A percentile compares a stretch with the other conserved stretches of the same genome.
These are phyloP conservation scores for Herpotrichia juniperi DNA, from an alignment of 2,329 filamentous ascomycete genomes.

Conservation along the genomic window DNA sequence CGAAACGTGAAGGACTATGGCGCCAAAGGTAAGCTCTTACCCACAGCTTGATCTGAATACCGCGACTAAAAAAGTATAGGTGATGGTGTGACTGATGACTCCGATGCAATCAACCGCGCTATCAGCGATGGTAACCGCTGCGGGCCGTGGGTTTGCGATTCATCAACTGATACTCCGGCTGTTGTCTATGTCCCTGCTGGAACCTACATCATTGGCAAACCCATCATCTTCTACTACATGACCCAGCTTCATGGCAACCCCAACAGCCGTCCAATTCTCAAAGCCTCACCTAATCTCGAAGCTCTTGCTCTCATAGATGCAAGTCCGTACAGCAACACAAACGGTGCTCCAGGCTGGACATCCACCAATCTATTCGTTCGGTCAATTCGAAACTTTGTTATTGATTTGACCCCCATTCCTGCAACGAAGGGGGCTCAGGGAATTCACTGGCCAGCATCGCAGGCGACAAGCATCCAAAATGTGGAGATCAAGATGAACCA, in stretches of 20 bases:
- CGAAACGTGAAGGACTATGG: constrained; percentile 54
- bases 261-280: constrained; percentile 60
- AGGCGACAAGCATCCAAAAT: constrained; percentile 56
- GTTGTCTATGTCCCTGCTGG: constrained; percentile 65
- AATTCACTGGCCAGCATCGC: constrained; percentile 56
- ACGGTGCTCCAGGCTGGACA: constrained; percentile 49
- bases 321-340: constrained; percentile 55
- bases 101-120: constrained; percentile 61
- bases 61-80: constrained; percentile 22
- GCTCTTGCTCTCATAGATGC: constrained; percentile 66
- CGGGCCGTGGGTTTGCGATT: constrained; percentile 50
- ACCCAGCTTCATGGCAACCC: constrained; percentile 68
- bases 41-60: not conserved
- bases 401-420: constrained; percentile 62
- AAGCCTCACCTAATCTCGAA: constrained; percentile 58
- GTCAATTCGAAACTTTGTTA: constrained; percentile 68
- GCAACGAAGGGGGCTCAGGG: constrained; percentile 53
- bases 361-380: constrained; percentile 69
- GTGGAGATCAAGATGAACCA: constrained; percentile 51
- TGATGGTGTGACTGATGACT: constrained; percentile 53
- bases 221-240: constrained; percentile 68
- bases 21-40: constrained; percentile 41
- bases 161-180: constrained; percentile 59
- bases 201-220: constrained; percentile 57
- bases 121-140: constrained; percentile 52